These are phyloP conservation scores for Solanum hybrid DNA, from an alignment of 305 asterid genomes.

Conservation along the genomic window DNA sequence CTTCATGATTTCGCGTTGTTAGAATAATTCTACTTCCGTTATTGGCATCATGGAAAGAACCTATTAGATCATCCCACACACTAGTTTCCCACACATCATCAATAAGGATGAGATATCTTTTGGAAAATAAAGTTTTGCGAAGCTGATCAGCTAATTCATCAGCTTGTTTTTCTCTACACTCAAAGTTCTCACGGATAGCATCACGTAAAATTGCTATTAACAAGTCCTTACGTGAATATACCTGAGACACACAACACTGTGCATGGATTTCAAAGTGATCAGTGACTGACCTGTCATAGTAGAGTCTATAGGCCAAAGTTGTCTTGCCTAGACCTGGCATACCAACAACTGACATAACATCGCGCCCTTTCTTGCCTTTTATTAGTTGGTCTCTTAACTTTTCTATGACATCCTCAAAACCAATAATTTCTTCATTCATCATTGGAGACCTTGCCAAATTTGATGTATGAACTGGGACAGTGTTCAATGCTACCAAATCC, in stretches of 20 bases:
- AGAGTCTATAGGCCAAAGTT: slow-evolving; percentile 46
- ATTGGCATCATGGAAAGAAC: not conserved
- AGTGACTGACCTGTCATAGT: slow-evolving; percentile 21
- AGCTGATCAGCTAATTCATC: slow-evolving; percentile 5
- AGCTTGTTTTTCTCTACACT: not conserved
- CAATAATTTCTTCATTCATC: not conserved
- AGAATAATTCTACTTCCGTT: not conserved
- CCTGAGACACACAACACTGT: slow-evolving; percentile 48
- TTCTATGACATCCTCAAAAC: not conserved
- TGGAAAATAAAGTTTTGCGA: not conserved
- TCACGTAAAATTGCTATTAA: slow-evolving; percentile 25
- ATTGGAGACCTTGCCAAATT: not conserved
- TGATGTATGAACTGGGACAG: not conserved
- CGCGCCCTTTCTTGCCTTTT: not conserved
- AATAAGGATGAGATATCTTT: not conserved
- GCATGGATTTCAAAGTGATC: slow-evolving; percentile 34
- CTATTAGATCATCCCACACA: slow-evolving; percentile 6
- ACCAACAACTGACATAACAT: not conserved
- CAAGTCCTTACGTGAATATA: slow-evolving; percentile 32
- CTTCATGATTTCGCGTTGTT: not conserved
- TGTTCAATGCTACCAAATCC: not conserved
- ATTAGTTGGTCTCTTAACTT: not conserved
- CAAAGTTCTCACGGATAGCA: slow-evolving; percentile 17
- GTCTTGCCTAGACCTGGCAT: slow-evolving; percentile 56
- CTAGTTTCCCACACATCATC: slow-evolving; percentile 9